These are phyloP conservation scores for Tuctoria greenei DNA, from an alignment of 176 grass and related monocot species.

Conservation along the genomic window DNA sequence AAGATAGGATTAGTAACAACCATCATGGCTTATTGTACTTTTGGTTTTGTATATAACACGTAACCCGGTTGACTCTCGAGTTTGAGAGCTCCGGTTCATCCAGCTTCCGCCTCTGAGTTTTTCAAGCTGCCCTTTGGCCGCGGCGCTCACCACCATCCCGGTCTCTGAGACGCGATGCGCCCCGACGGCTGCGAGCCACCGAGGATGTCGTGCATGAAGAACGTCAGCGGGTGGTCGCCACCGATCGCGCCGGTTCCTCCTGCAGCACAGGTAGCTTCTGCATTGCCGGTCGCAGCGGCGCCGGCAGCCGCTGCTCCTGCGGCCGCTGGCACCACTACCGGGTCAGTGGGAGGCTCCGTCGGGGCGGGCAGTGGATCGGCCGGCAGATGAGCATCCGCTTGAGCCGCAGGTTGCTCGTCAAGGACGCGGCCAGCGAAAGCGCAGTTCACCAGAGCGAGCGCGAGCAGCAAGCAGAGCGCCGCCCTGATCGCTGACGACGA, in stretches of 20 bases:
- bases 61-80: too few species aligned
- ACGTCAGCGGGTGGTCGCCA: slow-evolving; percentile 41
- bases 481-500: slow-evolving; percentile 20
- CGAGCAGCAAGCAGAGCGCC: slow-evolving; percentile 34
- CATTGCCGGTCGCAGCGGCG: not conserved
- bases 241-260: not conserved
- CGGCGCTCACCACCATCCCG: slow-evolving; percentile 59
- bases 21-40: too few species aligned
- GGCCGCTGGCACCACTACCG: slow-evolving; percentile 6
- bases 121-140: slow-evolving; percentile 52
- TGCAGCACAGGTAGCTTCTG: not conserved
- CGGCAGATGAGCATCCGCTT: slow-evolving; percentile 39
- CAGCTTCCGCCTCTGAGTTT: too few species aligned
- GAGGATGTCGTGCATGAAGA: slow-evolving; percentile 87
- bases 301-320: too few species aligned
- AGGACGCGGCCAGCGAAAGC: slow-evolving; percentile 48
- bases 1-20: too few species aligned
- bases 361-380: slow-evolving; percentile 38
- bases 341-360: slow-evolving; percentile 41
- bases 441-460: slow-evolving; percentile 26
- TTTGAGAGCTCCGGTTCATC: too few species aligned
- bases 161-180: slow-evolving; percentile 68
- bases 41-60: too few species aligned
- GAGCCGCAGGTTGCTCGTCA: slow-evolving; percentile 44
- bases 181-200: slow-evolving; percentile 56